Conservation (phyloP, 169 alveolate genomes). For the Cytauxzoon felis region DNA sequence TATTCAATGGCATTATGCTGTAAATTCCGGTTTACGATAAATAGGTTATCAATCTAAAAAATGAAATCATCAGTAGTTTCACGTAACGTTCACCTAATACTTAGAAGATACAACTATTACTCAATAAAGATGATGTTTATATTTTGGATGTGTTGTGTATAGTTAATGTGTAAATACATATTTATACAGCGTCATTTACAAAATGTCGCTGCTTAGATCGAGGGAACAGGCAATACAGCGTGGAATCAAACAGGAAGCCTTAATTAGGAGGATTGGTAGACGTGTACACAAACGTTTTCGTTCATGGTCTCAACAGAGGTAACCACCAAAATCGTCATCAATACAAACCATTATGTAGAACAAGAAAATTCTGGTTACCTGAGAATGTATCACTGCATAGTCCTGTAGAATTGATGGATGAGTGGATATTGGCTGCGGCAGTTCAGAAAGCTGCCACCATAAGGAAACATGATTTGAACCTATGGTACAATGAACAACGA, state of each 20-base stretch:
- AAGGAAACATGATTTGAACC: slow-evolving; percentile 73
- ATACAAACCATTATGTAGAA: slow-evolving; percentile 29
- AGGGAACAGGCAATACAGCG: slow-evolving; percentile 73
- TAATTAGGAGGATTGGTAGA: slow-evolving; percentile 68
- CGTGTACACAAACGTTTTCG: slow-evolving; percentile 82
- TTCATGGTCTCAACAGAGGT: slow-evolving; percentile 83
- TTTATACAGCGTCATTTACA: neutral
- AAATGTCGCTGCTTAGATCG: slow-evolving; percentile 73
- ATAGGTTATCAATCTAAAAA: too few species aligned
- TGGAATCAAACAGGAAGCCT: slow-evolving; percentile 73
- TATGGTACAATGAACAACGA: slow-evolving; percentile 64
- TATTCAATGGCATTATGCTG: too few species aligned
- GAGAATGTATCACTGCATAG: slow-evolving; percentile 73
- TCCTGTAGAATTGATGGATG: slow-evolving; percentile 73
- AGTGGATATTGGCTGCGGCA: slow-evolving; percentile 69
- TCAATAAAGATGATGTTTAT: too few species aligned
- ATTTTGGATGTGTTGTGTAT: too few species aligned
- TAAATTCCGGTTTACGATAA: too few species aligned
- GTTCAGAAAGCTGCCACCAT: slow-evolving; percentile 82
- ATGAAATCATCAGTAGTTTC: too few species aligned
- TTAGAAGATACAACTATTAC: too few species aligned
- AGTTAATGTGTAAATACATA: neutral
- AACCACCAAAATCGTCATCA: neutral
- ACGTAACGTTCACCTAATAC: too few species aligned
- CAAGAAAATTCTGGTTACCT: slow-evolving; percentile 81